Base-by-base conservation (phyloP, 2,329 filamentous ascomycete species). In the Penicillium psychrosexuale region DNA sequence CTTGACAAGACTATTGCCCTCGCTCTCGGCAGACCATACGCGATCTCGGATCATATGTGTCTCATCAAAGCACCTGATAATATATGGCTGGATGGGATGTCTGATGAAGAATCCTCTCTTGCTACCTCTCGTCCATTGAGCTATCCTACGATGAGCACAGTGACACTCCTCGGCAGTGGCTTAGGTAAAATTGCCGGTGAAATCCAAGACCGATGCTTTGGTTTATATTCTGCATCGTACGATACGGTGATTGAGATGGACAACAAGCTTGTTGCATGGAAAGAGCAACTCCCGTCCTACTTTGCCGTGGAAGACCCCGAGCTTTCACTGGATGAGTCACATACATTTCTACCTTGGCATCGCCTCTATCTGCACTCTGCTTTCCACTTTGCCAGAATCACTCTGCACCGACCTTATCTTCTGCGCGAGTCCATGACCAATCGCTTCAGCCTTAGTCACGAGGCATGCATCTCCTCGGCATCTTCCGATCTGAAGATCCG, bases 301-400 rank as follows among this genome's bases (percentile, higher is more conserved):
- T 75, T 75, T 42, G 57, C 63, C 0, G 62, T 75, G 15, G 63
- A 70, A 6, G 58, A 69, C 27, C 57, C 73, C 1, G 72, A 75
- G 43, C 55, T 57, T 2, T 68, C 66, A 2, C 62, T 67, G 22
- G 75, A 77, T 52, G 51, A 44, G 1, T 37, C 31, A 0, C 61
- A 65, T 5, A 60, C 66, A 2, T 76, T 68, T 42, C 53, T 77
- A 0, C 59, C 55, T 6, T 77, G 73, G 74, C 69, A 76, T 37
- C 62, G 75, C 3, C 64, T 74, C 6, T 70, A 74, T 52, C 64
- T 77, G 3, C 75, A 76, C 56, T 72, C 69, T 17, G 67, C 68
- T 47, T 77, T 72, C 47, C 72, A 76, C 52, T 77, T 76, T 47
- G 69, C 73, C 4, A 61, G 72, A 27, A 71, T 76, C 34, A 77